Conservation (phyloP, 2,329 filamentous ascomycete genomes). For the Hypoxylon sp. region DNA sequence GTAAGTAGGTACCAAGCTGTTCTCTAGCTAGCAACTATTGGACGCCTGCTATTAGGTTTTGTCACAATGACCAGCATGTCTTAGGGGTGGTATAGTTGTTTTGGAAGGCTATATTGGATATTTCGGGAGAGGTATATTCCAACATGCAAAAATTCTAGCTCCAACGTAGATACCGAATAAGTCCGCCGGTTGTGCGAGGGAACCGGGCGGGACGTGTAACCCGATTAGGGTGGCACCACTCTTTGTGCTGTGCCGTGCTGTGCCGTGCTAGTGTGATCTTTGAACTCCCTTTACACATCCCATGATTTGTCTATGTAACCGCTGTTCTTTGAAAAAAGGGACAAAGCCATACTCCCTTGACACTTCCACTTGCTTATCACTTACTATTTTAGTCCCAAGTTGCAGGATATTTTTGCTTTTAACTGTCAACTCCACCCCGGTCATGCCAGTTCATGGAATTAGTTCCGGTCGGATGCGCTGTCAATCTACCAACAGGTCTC, state of each 20-base stretch:
- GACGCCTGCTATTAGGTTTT: background rate
- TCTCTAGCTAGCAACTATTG: background rate
- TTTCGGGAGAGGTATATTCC: no score
- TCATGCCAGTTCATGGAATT: background rate
- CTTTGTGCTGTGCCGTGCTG: background rate
- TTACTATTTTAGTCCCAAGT: constrained; percentile 3
- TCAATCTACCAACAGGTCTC: background rate
- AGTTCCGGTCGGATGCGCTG: background rate
- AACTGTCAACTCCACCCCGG: constrained; percentile 1
- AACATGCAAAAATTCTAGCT: background rate
- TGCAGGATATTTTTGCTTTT: background rate
- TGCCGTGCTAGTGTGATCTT: background rate
- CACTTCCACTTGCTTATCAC: background rate
- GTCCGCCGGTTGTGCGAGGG: background rate
- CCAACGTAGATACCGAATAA: background rate
- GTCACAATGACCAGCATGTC: background rate
- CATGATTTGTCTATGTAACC: background rate
- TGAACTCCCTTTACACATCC: background rate
- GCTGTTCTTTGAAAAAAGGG: background rate
- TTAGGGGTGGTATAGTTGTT: background rate
- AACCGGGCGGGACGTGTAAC: background rate
- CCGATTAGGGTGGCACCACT: background rate
- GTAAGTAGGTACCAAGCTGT: background rate
- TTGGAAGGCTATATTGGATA: background rate
- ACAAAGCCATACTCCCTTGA: background rate